phyloP scores from a whole-genome alignment of 306 rosid genomes.

The Echinosophora koreensis region DNA sequence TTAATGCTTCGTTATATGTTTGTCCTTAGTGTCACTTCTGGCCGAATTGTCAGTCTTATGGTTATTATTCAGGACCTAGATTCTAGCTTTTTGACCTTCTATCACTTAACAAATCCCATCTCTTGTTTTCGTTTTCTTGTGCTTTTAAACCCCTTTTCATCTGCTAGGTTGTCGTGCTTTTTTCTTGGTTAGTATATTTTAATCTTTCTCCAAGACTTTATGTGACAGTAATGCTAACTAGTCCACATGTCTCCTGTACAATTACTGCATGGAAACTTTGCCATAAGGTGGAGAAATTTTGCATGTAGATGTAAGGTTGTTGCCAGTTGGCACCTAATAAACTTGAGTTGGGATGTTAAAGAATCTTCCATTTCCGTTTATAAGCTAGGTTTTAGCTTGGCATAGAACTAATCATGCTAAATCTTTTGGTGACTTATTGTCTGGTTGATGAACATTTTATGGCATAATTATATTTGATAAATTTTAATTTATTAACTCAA shows the following conservation, averaged over 20 bases:
- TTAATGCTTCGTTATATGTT: not conserved
- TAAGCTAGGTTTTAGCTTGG: not conserved
- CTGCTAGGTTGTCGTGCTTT: not conserved
- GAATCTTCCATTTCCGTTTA: not conserved
- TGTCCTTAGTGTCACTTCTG: not conserved
- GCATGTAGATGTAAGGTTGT: constrained; percentile 15
- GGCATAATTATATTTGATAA: not conserved
- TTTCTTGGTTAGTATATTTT: not conserved
- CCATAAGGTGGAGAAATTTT: constrained; percentile 5
- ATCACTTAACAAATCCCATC: not conserved
- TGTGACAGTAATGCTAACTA: not conserved
- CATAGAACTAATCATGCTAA: not conserved
- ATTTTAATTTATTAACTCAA: no score
- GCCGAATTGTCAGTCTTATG: not conserved
- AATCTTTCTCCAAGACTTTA: not conserved
- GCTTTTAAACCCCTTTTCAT: not conserved
- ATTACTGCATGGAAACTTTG: not conserved
- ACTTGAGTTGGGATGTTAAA: not conserved
- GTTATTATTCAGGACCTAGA: not conserved
- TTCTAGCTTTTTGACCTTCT: not conserved
- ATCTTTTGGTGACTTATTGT: not conserved
- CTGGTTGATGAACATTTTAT: not conserved
- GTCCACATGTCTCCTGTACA: not conserved
- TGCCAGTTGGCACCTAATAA: constrained; percentile 1
- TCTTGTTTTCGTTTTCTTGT: not conserved